These are phyloP conservation scores for Kodamaea kakaduensis DNA, from an alignment of 805 yeast genomes.

Conservation along the genomic window DNA sequence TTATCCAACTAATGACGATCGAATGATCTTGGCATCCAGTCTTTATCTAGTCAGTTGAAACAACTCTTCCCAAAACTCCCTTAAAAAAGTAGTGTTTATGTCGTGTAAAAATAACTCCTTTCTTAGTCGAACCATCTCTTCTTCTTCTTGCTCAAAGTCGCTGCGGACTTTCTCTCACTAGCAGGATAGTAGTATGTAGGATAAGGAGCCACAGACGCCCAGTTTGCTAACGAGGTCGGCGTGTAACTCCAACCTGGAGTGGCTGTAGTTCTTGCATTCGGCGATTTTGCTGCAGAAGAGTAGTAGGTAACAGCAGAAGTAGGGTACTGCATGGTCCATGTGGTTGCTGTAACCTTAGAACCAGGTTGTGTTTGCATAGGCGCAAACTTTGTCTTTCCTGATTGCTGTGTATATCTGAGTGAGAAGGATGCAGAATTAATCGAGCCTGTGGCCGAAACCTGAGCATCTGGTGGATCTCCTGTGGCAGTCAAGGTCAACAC, in stretches of 20 bases:
- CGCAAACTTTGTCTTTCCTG: conserved; percentile 76
- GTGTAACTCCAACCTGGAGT: conserved; percentile 86
- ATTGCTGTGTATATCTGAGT: conserved; percentile 71
- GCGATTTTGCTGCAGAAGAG: conserved; percentile 42
- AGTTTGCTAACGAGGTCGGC: conserved; percentile 57
- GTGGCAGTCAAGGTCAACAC: conserved; percentile 27
- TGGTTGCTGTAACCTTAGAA: conserved; percentile 56
- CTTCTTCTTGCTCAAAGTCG: conserved; percentile 31
- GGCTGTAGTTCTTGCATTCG: conserved; percentile 54
- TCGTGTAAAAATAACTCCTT: too few species aligned
- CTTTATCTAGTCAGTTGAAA: too few species aligned
- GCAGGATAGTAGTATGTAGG: conserved; percentile 70
- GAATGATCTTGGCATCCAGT: too few species aligned
- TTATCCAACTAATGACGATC: not conserved
- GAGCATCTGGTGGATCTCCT: conserved; percentile 39
- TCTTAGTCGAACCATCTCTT: conserved; percentile 36
- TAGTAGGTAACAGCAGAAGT: conserved; percentile 61
- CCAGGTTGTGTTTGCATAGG: conserved; percentile 95
- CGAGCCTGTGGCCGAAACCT: conserved; percentile 30
- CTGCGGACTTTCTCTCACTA: conserved; percentile 42
- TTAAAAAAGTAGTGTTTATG: too few species aligned
- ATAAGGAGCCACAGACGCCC: conserved; percentile 66
- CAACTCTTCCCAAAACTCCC: too few species aligned
- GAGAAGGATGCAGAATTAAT: conserved; percentile 48
- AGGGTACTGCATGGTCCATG: conserved; percentile 64